Percentiles rank a stretch among this genome's conserved stretches.
Evolutionary conservation across 306 rosid genomes (phyloP).

Genomic region (Vigna angularis): DNA sequence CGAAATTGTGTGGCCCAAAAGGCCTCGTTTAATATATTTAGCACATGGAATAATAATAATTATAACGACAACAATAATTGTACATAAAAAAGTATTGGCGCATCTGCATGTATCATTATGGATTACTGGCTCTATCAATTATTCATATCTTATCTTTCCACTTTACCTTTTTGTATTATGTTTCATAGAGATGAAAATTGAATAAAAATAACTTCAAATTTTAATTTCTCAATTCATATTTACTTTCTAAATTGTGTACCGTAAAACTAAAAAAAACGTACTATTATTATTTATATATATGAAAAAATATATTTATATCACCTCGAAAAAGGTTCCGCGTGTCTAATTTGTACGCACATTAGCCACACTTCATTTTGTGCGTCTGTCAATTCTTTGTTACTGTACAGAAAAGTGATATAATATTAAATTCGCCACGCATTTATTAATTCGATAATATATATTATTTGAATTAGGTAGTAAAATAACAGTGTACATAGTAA

Average conservation of each 20-base stretch:
- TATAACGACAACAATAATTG: slow-evolving; percentile 40
- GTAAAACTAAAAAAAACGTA: neutral
- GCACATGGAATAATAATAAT: slow-evolving; percentile 8
- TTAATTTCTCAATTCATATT: neutral
- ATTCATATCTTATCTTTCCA: neutral
- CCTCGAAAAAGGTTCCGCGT: neutral
- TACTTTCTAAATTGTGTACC: neutral
- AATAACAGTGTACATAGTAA: too few relatives aligned
- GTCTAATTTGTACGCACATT: neutral
- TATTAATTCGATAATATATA: too few relatives aligned
- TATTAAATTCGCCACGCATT: too few relatives aligned
- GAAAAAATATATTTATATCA: neutral
- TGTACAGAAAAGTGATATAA: too few relatives aligned
- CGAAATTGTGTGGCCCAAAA: neutral
- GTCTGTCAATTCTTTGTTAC: neutral
- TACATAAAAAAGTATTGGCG: slow-evolving; percentile 17
- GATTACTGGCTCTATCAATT: slow-evolving; percentile 8
- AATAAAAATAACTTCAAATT: neutral
- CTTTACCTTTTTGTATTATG: neutral
- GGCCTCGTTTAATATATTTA: neutral
- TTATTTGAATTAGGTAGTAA: too few relatives aligned
- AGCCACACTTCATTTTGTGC: neutral
- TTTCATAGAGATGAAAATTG: too few relatives aligned
- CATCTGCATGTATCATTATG: neutral
- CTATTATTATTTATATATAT: neutral